phyloP scores from a whole-genome alignment of 2,329 filamentous ascomycete species.

The Fusarium buharicum region DNA sequence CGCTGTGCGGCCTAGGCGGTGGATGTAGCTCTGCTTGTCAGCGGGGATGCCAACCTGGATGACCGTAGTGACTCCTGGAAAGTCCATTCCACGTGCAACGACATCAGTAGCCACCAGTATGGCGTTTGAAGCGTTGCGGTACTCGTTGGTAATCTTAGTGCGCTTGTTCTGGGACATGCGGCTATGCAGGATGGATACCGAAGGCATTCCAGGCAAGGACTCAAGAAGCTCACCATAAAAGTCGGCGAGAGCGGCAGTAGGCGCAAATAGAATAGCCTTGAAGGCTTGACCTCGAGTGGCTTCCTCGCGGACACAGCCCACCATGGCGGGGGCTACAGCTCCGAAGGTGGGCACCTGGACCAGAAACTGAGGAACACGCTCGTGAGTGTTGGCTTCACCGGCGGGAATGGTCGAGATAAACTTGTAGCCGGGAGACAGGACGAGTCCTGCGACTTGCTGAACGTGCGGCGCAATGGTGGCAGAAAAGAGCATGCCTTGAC shows the following conservation, averaged over 20 bases:
- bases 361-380: slow-evolving; percentile 77
- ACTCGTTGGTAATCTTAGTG: slow-evolving; percentile 69
- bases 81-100: slow-evolving; percentile 77
- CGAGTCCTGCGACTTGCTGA: slow-evolving; percentile 75
- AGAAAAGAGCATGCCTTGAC: slow-evolving; percentile 84
- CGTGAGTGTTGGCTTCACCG: slow-evolving; percentile 80
- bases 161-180: slow-evolving; percentile 62
- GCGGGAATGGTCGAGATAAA: slow-evolving; percentile 83
- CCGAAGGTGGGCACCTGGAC: slow-evolving; percentile 76
- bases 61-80: slow-evolving; percentile 74
- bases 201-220: slow-evolving; percentile 53
- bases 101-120: slow-evolving; percentile 77
- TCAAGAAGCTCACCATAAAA: slow-evolving; percentile 61
- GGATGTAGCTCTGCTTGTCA: slow-evolving; percentile 72
- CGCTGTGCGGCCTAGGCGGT: slow-evolving; percentile 73
- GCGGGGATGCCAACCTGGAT: slow-evolving; percentile 70
- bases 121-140: slow-evolving; percentile 61
- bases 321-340: slow-evolving; percentile 69
- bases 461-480: slow-evolving; percentile 86
- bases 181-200: slow-evolving; percentile 60
- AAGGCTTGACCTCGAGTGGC: slow-evolving; percentile 62
- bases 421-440: slow-evolving; percentile 77
- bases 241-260: slow-evolving; percentile 64
- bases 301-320: slow-evolving; percentile 65
- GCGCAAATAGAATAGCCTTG: slow-evolving; percentile 87